Evolutionary conservation across 2,329 filamentous ascomycete genomes (phyloP).

Genomic region (Grosmannia clavigera): DNA sequence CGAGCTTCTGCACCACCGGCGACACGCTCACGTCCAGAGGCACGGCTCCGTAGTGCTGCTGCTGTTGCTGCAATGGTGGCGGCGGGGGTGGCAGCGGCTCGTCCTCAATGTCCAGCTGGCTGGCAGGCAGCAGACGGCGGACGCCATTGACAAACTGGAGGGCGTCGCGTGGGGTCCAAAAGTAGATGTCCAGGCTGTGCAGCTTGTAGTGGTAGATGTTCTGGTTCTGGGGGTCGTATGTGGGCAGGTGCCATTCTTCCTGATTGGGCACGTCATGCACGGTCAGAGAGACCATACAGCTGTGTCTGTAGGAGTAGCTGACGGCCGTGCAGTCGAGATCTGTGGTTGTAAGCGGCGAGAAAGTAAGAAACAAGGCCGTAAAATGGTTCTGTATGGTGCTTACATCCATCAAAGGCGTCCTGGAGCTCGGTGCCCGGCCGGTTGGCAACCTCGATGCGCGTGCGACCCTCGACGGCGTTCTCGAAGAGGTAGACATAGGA

Average conservation of each 20-base stretch:
- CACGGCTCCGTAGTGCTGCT: slow-evolving; percentile 12
- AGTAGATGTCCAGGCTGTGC: slow-evolving; percentile 65
- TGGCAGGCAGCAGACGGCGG: slow-evolving; percentile 47
- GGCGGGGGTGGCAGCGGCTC: slow-evolving; percentile 43
- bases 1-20: slow-evolving; percentile 60
- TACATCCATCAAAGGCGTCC: slow-evolving; percentile 68
- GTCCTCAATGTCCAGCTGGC: slow-evolving; percentile 50
- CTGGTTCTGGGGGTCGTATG: slow-evolving; percentile 59
- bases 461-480: slow-evolving; percentile 52
- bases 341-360: slow-evolving; percentile 18
- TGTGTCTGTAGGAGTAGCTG: slow-evolving; percentile 62
- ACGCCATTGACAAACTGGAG: slow-evolving; percentile 57
- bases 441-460: slow-evolving; percentile 66
- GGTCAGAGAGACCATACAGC: slow-evolving; percentile 55
- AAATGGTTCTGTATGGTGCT: slow-evolving; percentile 19
- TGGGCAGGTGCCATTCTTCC: slow-evolving; percentile 63
- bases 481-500: slow-evolving; percentile 75
- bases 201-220: slow-evolving; percentile 70
- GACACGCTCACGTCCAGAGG: slow-evolving; percentile 40
- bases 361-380: neutral
- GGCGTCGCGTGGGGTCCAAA: slow-evolving; percentile 65
- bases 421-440: slow-evolving; percentile 62
- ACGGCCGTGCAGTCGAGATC: slow-evolving; percentile 54
- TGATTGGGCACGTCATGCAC: slow-evolving; percentile 41
- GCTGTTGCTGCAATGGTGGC: slow-evolving; percentile 10